A percentile compares a stretch with the other conserved stretches of the same genome.
Evolutionary conservation across 2,329 filamentous ascomycete species (phyloP).

Genomic region (Grosmannia penicillata): DNA sequence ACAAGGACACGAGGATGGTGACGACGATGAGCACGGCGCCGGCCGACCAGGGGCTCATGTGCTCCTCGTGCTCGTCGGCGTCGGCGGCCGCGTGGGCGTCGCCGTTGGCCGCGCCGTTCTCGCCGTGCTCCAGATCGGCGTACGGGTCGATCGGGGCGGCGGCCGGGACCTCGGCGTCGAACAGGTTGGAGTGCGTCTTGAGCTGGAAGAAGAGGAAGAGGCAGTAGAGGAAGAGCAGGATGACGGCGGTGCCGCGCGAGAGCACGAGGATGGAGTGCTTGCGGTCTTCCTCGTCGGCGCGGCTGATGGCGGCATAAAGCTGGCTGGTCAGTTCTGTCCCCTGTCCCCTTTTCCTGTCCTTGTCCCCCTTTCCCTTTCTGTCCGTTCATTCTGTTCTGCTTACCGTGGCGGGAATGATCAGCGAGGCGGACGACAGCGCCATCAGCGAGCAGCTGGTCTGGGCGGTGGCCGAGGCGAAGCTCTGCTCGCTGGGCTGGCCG

Average conservation of each 20-base stretch:
- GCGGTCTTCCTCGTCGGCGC: constrained; percentile 25
- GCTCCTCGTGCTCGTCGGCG: constrained; percentile 27
- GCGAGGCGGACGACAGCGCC: constrained; percentile 60
- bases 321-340: too few relatives aligned
- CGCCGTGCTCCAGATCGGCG: too few relatives aligned
- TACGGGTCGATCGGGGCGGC: constrained; percentile 6
- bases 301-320: constrained; percentile 50
- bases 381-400: too few relatives aligned
- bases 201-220: constrained; percentile 70
- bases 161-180: constrained; percentile 37
- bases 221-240: constrained; percentile 59
- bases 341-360: too few relatives aligned
- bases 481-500: constrained; percentile 49
- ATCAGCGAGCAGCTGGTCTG: constrained; percentile 64
- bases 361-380: too few relatives aligned
- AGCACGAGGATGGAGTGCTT: constrained; percentile 49
- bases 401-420: constrained; percentile 64
- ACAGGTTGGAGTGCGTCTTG: constrained; percentile 57
- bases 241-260: constrained; percentile 62
- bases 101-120: constrained; percentile 9
- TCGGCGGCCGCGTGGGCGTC: constrained; percentile 24
- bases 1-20: constrained; percentile 61
- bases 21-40: constrained; percentile 51
- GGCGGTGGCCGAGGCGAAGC: constrained; percentile 61
- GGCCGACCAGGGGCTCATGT: constrained; percentile 50